These are phyloP conservation scores for Pisolithus albus DNA, from an alignment of 768 basidiomycete species.

Conservation along the genomic window DNA sequence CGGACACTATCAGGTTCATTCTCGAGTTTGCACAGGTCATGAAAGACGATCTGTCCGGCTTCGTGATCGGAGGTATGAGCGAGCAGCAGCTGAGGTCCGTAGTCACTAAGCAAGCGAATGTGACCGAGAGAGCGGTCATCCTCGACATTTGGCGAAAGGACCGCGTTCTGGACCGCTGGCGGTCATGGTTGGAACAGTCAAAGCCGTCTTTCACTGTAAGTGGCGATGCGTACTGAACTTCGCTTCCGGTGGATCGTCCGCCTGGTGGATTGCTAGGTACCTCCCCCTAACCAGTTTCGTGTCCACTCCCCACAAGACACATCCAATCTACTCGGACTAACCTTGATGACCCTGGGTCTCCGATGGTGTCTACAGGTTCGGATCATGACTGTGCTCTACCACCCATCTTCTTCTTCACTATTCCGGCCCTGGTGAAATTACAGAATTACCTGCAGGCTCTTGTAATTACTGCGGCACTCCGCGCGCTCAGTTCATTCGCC, in stretches of 20 bases:
- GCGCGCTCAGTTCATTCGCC: conserved; percentile 47
- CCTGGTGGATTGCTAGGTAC: conserved; percentile 37
- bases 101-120: conserved; percentile 46
- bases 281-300: conserved; percentile 34
- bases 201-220: conserved; percentile 4
- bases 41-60: conserved; percentile 62
- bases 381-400: conserved; percentile 43
- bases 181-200: conserved; percentile 15
- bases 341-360: not conserved
- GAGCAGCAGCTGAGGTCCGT: conserved; percentile 50
- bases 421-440: conserved; percentile 45
- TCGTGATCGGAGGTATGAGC: conserved; percentile 58
- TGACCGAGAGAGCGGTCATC: conserved; percentile 48
- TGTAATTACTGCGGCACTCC: conserved; percentile 55
- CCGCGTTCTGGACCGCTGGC: conserved; percentile 18
- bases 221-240: conserved; percentile 10
- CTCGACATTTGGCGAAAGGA: conserved; percentile 42
- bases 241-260: conserved; percentile 40
- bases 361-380: not conserved
- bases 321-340: conserved; percentile 4
- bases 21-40: conserved; percentile 53
- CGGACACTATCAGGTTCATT: conserved; percentile 41
- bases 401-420: conserved; percentile 57
- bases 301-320: conserved; percentile 24
- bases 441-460: conserved; percentile 72